These are phyloP conservation scores for Musa troglodytarum DNA, from an alignment of 176 grass and related monocot species.

Conservation along the genomic window DNA sequence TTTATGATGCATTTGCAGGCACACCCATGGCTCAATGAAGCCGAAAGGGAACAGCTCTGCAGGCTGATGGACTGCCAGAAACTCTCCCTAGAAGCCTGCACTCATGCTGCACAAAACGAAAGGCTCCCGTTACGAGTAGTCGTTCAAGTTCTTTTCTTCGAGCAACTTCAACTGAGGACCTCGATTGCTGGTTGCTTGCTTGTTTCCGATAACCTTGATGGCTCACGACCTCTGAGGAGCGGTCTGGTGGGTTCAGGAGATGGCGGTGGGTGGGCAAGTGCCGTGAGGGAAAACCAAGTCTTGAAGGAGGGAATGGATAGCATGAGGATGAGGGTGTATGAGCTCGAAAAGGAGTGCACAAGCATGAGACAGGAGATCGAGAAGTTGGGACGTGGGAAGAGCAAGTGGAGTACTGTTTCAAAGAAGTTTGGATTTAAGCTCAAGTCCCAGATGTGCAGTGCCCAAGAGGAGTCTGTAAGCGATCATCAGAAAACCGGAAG, in stretches of 20 bases:
- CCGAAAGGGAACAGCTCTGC: slow-evolving; percentile 12
- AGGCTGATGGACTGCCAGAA: slow-evolving; percentile 20
- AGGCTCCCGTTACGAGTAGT: slow-evolving; percentile 8
- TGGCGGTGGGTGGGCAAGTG: neutral
- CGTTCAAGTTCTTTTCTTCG: slow-evolving; percentile 17
- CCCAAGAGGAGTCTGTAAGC: neutral
- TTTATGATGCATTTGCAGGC: neutral
- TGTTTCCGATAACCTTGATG: slow-evolving; percentile 11
- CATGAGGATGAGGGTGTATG: slow-evolving; percentile 15
- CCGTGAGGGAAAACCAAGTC: slow-evolving; percentile 11
- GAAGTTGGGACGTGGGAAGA: neutral
- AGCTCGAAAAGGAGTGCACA: slow-evolving; percentile 18
- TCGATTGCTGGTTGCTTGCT: slow-evolving; percentile 12
- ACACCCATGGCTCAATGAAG: slow-evolving; percentile 6
- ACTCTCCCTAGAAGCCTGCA: slow-evolving; percentile 18
- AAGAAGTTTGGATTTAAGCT: slow-evolving; percentile 10
- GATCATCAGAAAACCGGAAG: neutral
- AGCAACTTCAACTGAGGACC: slow-evolving; percentile 15
- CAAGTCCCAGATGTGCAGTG: slow-evolving; percentile 19
- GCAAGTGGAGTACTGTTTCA: neutral
- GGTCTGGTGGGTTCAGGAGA: slow-evolving; percentile 1
- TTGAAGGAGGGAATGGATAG: slow-evolving; percentile 10
- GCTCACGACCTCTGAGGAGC: slow-evolving; percentile 3
- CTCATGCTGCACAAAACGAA: slow-evolving; percentile 13
- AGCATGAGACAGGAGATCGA: slow-evolving; percentile 14